A percentile compares a stretch with the other conserved stretches of the same genome.
These are phyloP conservation scores for Corylus heterophylla DNA, from an alignment of 306 rosid genomes.

Conservation along the genomic window DNA sequence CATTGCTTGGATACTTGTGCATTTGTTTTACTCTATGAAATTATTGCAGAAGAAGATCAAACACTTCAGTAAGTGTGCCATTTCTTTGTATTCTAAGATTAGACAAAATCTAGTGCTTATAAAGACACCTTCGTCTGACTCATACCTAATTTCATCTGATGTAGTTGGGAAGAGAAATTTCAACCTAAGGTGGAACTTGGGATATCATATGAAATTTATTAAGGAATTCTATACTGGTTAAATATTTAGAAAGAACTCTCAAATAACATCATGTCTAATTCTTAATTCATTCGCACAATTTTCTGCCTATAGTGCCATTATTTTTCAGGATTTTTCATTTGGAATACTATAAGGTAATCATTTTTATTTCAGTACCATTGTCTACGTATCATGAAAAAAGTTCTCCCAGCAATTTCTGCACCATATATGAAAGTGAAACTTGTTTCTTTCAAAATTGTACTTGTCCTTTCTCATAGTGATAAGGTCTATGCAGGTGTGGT, in stretches of 20 bases:
- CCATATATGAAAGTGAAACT: slow-evolving; percentile 9
- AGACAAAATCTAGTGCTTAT: background rate
- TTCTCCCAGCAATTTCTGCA: background rate
- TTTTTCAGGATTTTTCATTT: background rate
- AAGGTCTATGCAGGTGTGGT: slow-evolving; percentile 56
- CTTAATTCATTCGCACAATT: background rate
- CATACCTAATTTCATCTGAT: background rate
- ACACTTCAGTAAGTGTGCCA: background rate
- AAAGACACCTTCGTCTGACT: background rate
- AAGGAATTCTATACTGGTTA: background rate
- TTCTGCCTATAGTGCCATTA: background rate
- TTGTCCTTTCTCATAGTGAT: background rate
- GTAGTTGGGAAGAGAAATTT: background rate
- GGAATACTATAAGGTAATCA: background rate
- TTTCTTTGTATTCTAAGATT: background rate
- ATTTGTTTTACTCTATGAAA: background rate
- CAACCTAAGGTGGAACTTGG: background rate
- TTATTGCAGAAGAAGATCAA: background rate
- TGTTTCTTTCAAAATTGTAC: slow-evolving; percentile 1
- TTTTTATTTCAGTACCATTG: background rate
- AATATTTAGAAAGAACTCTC: background rate
- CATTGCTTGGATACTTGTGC: too few relatives aligned
- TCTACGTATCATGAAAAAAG: background rate
- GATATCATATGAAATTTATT: background rate
- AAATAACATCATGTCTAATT: too few relatives aligned